Conservation (phyloP, 257 asterid genomes). For the Mitragyna speciosa region DNA sequence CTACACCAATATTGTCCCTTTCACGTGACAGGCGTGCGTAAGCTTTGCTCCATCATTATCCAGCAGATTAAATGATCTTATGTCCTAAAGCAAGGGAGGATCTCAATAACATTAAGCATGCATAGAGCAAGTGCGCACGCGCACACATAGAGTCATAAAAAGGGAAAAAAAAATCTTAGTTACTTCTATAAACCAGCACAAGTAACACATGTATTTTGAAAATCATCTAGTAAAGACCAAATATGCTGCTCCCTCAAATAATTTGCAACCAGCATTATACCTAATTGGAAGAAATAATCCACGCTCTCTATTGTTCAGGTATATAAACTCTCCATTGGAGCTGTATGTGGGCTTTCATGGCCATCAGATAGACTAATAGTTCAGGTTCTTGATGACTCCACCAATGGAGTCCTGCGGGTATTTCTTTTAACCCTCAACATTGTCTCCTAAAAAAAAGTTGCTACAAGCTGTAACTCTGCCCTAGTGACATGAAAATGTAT, state of each 20-base stretch:
- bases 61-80: neutral
- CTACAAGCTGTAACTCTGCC: constrained; percentile 5
- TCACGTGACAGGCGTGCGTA: constrained; percentile 2
- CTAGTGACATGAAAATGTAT: constrained; percentile 18
- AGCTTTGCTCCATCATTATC: constrained; percentile 10
- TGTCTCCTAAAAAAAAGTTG: constrained; percentile 3
- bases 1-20: constrained; percentile 16
- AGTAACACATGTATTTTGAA: neutral
- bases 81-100: neutral
- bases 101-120: constrained; percentile 1
- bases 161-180: neutral
- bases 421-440: constrained; percentile 20
- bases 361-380: constrained; percentile 71
- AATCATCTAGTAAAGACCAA: neutral
- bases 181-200: neutral
- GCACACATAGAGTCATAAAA: neutral
- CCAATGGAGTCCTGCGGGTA: constrained; percentile 75
- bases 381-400: constrained; percentile 90
- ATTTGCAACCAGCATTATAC: neutral
- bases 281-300: constrained; percentile 23
- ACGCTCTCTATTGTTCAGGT: constrained; percentile 48
- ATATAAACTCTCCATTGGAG: constrained; percentile 88
- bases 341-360: constrained; percentile 74
- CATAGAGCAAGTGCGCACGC: neutral
- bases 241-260: neutral